These are phyloP conservation scores for Aspergillus aculeatus DNA, from an alignment of 2,329 filamentous ascomycete genomes.

Conservation along the genomic window DNA sequence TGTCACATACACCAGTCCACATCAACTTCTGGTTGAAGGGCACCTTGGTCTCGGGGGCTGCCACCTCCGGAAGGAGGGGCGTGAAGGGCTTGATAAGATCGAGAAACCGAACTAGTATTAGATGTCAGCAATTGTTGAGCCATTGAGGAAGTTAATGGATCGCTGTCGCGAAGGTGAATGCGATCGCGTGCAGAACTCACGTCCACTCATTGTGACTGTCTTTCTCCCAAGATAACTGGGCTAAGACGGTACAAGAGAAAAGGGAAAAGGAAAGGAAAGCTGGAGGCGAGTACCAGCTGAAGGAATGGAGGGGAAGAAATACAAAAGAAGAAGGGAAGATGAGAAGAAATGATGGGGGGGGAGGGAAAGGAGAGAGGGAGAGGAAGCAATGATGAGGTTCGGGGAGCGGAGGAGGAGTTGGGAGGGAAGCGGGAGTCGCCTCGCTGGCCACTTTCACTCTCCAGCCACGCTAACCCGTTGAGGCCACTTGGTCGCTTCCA, in stretches of 20 bases:
- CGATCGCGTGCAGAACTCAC: slow-evolving; percentile 49
- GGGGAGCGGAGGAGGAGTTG: slow-evolving; percentile 24
- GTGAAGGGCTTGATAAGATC: slow-evolving; percentile 99
- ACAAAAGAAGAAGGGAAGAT: slow-evolving; percentile 26
- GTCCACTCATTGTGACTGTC: slow-evolving; percentile 57
- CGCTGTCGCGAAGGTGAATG: slow-evolving; percentile 20
- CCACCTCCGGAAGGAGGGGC: slow-evolving; percentile 98
- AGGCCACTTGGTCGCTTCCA: slow-evolving; percentile 40
- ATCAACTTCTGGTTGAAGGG: slow-evolving; percentile 98
- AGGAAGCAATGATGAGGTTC: slow-evolving; percentile 27
- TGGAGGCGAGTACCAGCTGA: slow-evolving; percentile 34
- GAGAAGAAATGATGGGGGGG: slow-evolving; percentile 21
- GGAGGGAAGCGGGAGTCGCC: slow-evolving; percentile 24
- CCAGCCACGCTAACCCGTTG: slow-evolving; percentile 37
- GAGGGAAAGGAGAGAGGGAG: slow-evolving; percentile 23
- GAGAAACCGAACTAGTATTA: slow-evolving; percentile 83
- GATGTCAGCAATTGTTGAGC: slow-evolving; percentile 26
- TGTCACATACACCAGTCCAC: slow-evolving; percentile 70
- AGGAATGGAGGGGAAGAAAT: slow-evolving; percentile 29
- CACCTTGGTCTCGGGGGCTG: slow-evolving; percentile 96
- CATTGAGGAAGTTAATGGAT: slow-evolving; percentile 24
- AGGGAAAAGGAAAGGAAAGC: slow-evolving; percentile 30
- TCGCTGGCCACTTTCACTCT: slow-evolving; percentile 41
- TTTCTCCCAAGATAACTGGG: slow-evolving; percentile 32
- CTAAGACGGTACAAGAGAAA: slow-evolving; percentile 19